Conservation (phyloP, 345 rosid genomes). For the Eucalyptus brandiana region DNA sequence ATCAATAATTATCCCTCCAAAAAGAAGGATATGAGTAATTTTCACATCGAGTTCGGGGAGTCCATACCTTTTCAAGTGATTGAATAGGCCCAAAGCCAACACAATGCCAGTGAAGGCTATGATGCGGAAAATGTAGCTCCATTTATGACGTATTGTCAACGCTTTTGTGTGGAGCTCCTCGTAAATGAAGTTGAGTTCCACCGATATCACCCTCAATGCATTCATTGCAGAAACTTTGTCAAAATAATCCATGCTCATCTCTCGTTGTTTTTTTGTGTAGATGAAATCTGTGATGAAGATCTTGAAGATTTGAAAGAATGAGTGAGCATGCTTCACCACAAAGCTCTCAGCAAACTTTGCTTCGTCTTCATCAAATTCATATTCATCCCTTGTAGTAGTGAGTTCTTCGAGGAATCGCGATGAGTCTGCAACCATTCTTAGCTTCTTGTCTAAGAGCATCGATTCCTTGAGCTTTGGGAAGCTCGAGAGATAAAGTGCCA, state of each 20-base stretch:
- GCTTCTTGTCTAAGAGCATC: background rate
- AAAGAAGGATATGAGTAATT: background rate
- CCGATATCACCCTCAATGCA: background rate
- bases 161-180: background rate
- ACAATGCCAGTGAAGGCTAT: background rate
- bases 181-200: background rate
- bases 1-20: background rate
- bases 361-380: no score
- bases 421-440: accelerated
- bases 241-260: background rate
- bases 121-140: background rate
- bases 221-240: background rate
- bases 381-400: no score
- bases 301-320: no score
- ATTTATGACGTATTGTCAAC: background rate
- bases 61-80: background rate
- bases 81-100: background rate
- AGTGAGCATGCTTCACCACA: no score
- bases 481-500: background rate
- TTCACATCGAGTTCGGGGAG: background rate
- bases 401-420: background rate
- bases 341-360: no score
- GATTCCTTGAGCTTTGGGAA: background rate
- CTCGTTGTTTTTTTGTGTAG: no score
- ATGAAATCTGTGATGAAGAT: no score